Percentiles rank a stretch among this genome's conserved stretches.
These are phyloP conservation scores for Podila horticola DNA, from an alignment of 192 early-diverging fungal species.

Conservation along the genomic window DNA sequence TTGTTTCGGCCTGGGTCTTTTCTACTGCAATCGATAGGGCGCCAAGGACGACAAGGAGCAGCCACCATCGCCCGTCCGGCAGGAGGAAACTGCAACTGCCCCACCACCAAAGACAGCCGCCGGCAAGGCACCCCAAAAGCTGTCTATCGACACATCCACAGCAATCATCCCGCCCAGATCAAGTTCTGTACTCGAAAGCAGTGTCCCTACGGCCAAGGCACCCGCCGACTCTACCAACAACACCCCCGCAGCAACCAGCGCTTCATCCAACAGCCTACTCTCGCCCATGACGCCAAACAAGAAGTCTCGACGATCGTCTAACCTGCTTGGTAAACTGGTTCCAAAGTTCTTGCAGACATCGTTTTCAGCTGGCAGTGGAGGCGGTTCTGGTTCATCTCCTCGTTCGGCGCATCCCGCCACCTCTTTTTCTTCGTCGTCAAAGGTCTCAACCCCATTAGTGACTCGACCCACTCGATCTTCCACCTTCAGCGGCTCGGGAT, in stretches of 20 bases:
- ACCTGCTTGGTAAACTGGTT: conserved; percentile 37
- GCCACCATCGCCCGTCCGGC: no score
- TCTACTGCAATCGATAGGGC: no score
- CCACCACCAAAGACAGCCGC: not conserved
- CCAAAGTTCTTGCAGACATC: conserved; percentile 46
- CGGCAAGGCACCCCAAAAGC: not conserved
- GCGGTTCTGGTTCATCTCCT: conserved; percentile 2
- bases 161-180: no score
- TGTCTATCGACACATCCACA: no score
- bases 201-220: not conserved
- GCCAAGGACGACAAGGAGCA: no score
- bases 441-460: not conserved
- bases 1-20: no score
- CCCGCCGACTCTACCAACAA: not conserved
- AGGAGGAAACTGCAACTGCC: not conserved
- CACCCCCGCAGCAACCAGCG: not conserved
- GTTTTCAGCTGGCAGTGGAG: not conserved
- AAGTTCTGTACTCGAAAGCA: no score
- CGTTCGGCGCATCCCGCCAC: conserved; percentile 12
- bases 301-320: conserved; percentile 8
- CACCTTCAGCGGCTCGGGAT: conserved; percentile 12
- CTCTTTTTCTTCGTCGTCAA: conserved; percentile 5
- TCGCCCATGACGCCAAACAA: not conserved
- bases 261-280: not conserved
- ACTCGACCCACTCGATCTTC: conserved; percentile 19